Base-by-base conservation (phyloP, 768 basidiomycete genomes). In the Pulveroboletus sp. region DNA sequence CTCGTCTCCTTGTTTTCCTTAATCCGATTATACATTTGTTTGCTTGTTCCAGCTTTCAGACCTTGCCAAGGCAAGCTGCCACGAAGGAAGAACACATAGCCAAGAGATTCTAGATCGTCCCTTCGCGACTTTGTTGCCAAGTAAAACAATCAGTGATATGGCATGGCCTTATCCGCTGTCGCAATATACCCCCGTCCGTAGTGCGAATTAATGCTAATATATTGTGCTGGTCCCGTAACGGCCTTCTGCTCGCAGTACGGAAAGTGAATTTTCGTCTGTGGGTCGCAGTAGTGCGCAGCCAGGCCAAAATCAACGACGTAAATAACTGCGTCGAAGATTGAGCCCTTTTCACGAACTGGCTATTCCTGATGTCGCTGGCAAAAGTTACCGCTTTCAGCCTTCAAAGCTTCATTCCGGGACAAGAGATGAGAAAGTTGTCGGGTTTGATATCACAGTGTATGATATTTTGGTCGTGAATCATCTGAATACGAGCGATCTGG, bases 1-100 rank as follows among this genome's bases (percentile, higher is more conserved):
- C 95, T 98, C 12, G 89, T 89, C 74, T 98, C 95, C 79, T 93
- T 99, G 85, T 99, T 99, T 77, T 99, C 95, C 55, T 96, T 96
- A 68, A 99, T 99, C 79, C 98, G 98, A 77, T 99, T 96, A 74
- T 99, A 99, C 77, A 97, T 92, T 70, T 98, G 96, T 76, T 99
- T 99, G 78, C 98, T 98, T 43, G 94, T 99, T 26, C 96, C 96
- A 29, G 96, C 96, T 73, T 98, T 98, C 50, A 99, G 80, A 49
- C 96, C 96, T 66, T 99, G 96, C 96, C 96, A 99, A 20, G 96
- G 96, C 45, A 99, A 66, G 60, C 93, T 95, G 19, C 96, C 96
- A 46, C 96, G 82, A 46, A 98, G 71, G 73, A 99, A 98, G 75
- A 98, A 99, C 90, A 99, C 96, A 73, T 99, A 96, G 2, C 96